Conservation (phyloP, 805 yeast species). For the Wickerhamomyces bovis region DNA sequence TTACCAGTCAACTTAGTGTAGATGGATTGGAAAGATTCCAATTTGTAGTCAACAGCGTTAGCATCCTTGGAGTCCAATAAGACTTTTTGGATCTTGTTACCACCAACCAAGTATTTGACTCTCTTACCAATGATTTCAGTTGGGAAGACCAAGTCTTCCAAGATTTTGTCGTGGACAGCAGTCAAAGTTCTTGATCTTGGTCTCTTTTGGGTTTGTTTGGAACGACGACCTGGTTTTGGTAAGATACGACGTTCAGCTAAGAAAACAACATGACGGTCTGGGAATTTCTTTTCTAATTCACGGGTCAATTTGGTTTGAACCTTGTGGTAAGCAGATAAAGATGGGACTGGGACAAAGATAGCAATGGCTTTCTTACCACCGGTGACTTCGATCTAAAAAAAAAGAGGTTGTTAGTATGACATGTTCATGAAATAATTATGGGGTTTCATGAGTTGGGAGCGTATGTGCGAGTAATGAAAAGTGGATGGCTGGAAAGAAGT, state of each 20-base stretch:
- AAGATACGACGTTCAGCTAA: constrained; percentile 99
- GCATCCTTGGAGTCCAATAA: constrained; percentile 97
- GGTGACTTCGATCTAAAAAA: constrained; percentile 70
- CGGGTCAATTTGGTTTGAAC: constrained; percentile 97
- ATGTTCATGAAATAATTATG: neutral
- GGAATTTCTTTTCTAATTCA: constrained; percentile 99
- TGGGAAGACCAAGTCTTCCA: constrained; percentile 99
- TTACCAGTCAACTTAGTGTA: constrained; percentile 99
- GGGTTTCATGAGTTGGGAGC: neutral
- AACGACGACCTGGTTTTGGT: constrained; percentile 96
- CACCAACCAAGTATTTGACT: constrained; percentile 98
- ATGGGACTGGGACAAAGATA: constrained; percentile 96
- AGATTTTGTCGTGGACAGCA: constrained; percentile 96
- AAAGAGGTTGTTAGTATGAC: constrained; percentile 19
- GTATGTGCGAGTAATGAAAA: neutral
- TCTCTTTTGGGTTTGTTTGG: constrained; percentile 95
- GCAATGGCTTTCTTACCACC: constrained; percentile 99
- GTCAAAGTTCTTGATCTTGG: constrained; percentile 99
- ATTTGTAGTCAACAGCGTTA: constrained; percentile 94
- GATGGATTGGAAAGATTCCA: constrained; percentile 98
- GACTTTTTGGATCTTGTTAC: constrained; percentile 96
- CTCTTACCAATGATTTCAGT: constrained; percentile 99
- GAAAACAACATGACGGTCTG: constrained; percentile 99
- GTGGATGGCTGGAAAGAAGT: neutral
- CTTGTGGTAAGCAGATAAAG: constrained; percentile 88